phyloP scores from a whole-genome alignment of 176 grass and related monocot genomes.

The Saccharum officinarum region DNA sequence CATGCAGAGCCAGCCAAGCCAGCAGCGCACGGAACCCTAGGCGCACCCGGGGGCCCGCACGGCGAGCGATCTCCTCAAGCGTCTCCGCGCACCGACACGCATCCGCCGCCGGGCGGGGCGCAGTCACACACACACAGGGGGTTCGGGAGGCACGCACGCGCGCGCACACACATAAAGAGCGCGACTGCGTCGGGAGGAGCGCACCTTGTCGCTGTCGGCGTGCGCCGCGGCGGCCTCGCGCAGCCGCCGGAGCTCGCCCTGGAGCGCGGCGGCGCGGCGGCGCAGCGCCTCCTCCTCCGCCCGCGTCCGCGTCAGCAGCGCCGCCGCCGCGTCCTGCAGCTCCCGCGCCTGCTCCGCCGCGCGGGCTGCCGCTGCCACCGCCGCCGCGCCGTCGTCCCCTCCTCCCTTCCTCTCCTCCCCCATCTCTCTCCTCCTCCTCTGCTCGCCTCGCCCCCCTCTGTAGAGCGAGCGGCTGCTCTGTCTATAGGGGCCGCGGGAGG shows the following conservation, averaged over 20 bases:
- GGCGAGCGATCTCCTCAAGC: constrained; percentile 28
- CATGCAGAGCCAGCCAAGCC: not conserved
- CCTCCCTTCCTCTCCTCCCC: constrained; percentile 37
- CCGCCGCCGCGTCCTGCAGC: constrained; percentile 82
- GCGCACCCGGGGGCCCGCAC: not conserved
- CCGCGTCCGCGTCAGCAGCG: constrained; percentile 58
- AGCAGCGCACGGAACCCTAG: constrained; percentile 19
- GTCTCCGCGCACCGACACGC: not conserved
- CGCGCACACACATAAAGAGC: not conserved
- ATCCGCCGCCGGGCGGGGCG: constrained; percentile 1
- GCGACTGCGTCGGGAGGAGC: not conserved
- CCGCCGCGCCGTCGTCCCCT: not conserved
- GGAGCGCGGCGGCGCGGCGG: constrained; percentile 60
- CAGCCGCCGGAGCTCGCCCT: constrained; percentile 64
- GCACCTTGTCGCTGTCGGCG: constrained; percentile 62
- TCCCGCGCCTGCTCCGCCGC: constrained; percentile 80
- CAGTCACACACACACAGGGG: not conserved
- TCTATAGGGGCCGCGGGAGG: constrained; percentile 18
- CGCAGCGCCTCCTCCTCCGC: constrained; percentile 81
- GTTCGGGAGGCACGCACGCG: not conserved
- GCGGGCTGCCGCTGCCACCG: constrained; percentile 45
- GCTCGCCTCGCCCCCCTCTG: not conserved
- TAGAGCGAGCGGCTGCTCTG: constrained; percentile 28
- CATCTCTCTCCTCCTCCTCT: constrained; percentile 11
- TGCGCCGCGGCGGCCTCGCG: constrained; percentile 41